Evolutionary conservation across 495 filamentous ascomycete species (phyloP), one percentile per base, ranked within the genome.

Genomic region (Trichoderma virens): DNA sequence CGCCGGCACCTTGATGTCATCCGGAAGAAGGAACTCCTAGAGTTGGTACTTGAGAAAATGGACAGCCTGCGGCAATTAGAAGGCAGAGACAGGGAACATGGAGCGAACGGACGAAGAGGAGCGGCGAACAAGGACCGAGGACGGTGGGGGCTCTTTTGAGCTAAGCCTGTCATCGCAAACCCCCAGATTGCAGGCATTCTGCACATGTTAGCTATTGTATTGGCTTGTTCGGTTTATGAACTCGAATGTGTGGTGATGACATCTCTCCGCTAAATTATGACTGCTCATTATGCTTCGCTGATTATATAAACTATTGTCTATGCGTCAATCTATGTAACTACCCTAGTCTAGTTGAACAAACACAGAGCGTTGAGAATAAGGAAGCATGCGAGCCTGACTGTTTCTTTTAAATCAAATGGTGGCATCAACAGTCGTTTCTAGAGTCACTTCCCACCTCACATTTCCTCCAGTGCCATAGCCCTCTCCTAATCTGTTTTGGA

Each of bases 1-100:
- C 81, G 88, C 56, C 83, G 86, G 62, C 94, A 99, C 74, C 82
- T 99, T 61, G 94, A 98, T 66, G 84, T 97, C 59, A 93, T 97
- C 70, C 81, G 83, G 63, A 82, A 92, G 68, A 99, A 99, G 78
- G 92, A 97, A 72, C 80, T 97, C 43, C 81, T 99, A 1, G 93
- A 98, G 76, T 78, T 97, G 62, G 94, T 93, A 13, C 78, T 99
- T 27, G 86, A 88, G 74, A 97, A 99, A 81, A 97, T 97, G 80
- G 91, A 98, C 69, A 86, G 88, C 39, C 77, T 98, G 67, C 82
- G 90, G 63, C 85, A 88, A 60, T 76, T 98, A 23, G 91, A 97
- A 67, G 74, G 74, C n/a, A 64, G 69, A 28, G 73, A 75, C 39
- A 66, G 64, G 11, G 73, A 73, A 3, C 61, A 70, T 35, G 31